Base-by-base conservation (phyloP, 352 stramenopile genomes). In the Phytophthora macrochlamydospora region DNA sequence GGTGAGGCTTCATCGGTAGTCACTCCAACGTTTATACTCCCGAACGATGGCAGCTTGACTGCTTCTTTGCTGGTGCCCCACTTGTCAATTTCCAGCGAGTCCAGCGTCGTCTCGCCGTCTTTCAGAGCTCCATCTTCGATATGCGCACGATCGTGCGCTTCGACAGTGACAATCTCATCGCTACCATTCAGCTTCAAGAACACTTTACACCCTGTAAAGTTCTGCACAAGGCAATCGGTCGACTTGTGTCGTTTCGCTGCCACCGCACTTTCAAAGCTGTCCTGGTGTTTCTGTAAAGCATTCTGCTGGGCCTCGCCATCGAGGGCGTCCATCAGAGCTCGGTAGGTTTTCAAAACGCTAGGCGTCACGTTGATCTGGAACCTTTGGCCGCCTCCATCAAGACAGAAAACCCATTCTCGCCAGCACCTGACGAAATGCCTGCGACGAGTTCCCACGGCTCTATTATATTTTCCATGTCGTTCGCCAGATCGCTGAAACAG, bases 291-390 rank as follows among this genome's bases (percentile, higher is more conserved):
- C 45, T 87, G 78, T 14, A 90, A 24, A 52, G 78, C 74, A 67
- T 83, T 81, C 46, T 83, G 58, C 43, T 89, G 76, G 2, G 80
- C 81, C 51, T 90, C 83, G 13, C 79, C 81, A 13, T 89, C 84
- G 40, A 93, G 59, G 0, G 92, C 82, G 28, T 96, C 88, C 68
- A 91, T 92, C 45, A 96, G 44, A 11, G 83, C 80, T 50, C 82
- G 82, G 33, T 94, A 92, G 11, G 80, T 90, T 45, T 93, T 91
- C 49, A 96, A 31, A 14, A 93, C 66, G 37, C 79, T 83, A 3
- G 84, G 82, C 9, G 84, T 90, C 35, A 93, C 71, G 58, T 93
- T 93, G 53, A 93, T 83, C 55, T 93, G 84, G 63, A 93, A 90
- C 11, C 78, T 78, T 86, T 90, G 5, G 78, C 78, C 13, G 83